phyloP scores from a whole-genome alignment of 2,329 filamentous ascomycete species.

The Aspergillus novofumigatus region DNA sequence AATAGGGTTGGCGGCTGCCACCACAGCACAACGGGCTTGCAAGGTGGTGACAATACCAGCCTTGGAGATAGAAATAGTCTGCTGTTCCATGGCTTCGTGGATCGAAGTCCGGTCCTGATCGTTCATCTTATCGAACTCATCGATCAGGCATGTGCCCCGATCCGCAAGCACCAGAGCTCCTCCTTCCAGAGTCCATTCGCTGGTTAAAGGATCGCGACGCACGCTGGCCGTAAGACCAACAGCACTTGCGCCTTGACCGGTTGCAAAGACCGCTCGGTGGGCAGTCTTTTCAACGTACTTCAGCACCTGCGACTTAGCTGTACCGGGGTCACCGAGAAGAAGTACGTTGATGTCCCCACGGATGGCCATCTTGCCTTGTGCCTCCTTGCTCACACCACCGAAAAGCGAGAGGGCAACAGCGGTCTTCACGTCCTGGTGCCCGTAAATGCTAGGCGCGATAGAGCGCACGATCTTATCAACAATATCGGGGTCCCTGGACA shows the following conservation, averaged over 20 bases:
- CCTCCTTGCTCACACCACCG: conserved; percentile 86
- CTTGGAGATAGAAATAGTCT: conserved; percentile 98
- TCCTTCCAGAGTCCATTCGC: conserved; percentile 96
- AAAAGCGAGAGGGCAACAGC: conserved; percentile 92
- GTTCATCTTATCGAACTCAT: conserved; percentile 99
- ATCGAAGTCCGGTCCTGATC: conserved; percentile 97
- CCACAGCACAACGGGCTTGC: conserved; percentile 91
- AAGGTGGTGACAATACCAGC: conserved; percentile 97
- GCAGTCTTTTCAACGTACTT: conserved; percentile 98
- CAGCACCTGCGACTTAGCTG: conserved; percentile 93
- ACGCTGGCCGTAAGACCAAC: conserved; percentile 97
- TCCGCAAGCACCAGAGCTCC: conserved; percentile 93
- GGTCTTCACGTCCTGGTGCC: conserved; percentile 94
- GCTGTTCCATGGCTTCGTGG: conserved; percentile 99
- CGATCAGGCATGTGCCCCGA: conserved; percentile 90
- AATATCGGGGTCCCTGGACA: conserved; percentile 87
- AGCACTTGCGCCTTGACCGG: conserved; percentile 92
- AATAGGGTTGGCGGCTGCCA: conserved; percentile 94
- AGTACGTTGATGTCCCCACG: conserved; percentile 98
- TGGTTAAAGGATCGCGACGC: conserved; percentile 87
- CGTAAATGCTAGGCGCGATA: conserved; percentile 95
- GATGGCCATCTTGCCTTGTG: conserved; percentile 83
- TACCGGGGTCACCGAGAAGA: conserved; percentile 92
- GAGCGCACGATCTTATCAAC: conserved; percentile 89
- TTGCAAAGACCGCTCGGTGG: conserved; percentile 94